A percentile compares a stretch with the other conserved stretches of the same genome.
Evolutionary conservation across 495 filamentous ascomycete genomes (phyloP).

Genomic region (Emericellopsis terricola): DNA sequence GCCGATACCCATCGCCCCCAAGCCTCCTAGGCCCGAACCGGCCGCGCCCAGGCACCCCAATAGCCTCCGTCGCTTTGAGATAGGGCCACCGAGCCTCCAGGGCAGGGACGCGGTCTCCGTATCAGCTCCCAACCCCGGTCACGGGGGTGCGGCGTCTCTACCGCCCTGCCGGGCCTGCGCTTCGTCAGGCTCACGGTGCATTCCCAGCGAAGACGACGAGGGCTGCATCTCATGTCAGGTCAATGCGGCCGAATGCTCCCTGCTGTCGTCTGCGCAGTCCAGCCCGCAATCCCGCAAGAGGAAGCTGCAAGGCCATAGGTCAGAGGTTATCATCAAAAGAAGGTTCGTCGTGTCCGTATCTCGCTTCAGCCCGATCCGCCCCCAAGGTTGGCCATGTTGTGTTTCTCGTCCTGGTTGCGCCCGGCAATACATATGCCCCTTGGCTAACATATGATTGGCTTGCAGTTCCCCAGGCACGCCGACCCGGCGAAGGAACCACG

Average conservation of each 20-base stretch:
- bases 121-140: slow-evolving; percentile 6
- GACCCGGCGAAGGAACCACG: slow-evolving; percentile 30
- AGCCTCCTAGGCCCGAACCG: slow-evolving; percentile 25
- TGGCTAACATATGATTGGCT: slow-evolving; percentile 26
- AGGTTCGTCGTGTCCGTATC: slow-evolving; percentile 24
- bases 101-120: slow-evolving; percentile 12
- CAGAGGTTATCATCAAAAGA: slow-evolving; percentile 38
- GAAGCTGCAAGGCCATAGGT: slow-evolving; percentile 43
- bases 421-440: no score
- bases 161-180: slow-evolving; percentile 47
- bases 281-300: slow-evolving; percentile 58
- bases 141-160: neutral
- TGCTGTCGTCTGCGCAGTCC: slow-evolving; percentile 28
- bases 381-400: no score
- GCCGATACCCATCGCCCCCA: slow-evolving; percentile 39
- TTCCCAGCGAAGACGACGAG: slow-evolving; percentile 56
- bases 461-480: slow-evolving; percentile 32
- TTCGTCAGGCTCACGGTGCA: slow-evolving; percentile 72
- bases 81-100: slow-evolving; percentile 3
- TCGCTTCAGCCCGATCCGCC: slow-evolving; percentile 5
- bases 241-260: slow-evolving; percentile 42
- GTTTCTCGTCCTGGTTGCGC: no score
- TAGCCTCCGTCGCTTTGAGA: slow-evolving; percentile 19
- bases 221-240: slow-evolving; percentile 45
- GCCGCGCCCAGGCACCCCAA: slow-evolving; percentile 18